These are phyloP conservation scores for Periconia digitata DNA, from an alignment of 2,329 filamentous ascomycete genomes.

Conservation along the genomic window DNA sequence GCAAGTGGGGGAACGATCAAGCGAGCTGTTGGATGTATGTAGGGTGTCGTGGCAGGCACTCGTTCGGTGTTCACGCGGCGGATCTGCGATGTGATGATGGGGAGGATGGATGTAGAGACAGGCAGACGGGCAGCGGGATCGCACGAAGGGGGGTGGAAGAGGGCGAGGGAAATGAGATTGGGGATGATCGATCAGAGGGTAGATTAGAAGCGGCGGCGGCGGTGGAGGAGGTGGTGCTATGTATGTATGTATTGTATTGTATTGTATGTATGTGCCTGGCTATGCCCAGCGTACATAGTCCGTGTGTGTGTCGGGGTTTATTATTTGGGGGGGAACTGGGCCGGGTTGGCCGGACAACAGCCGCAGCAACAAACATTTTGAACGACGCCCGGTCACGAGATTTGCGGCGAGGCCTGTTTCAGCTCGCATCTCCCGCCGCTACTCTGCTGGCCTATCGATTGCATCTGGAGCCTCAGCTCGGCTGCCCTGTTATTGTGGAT, in stretches of 20 bases:
- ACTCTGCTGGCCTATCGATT: not conserved
- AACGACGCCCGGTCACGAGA: not conserved
- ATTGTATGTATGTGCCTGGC: not conserved
- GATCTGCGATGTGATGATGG: constrained; percentile 25
- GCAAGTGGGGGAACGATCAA: constrained; percentile 19
- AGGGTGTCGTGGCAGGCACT: constrained; percentile 10
- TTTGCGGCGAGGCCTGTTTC: not conserved
- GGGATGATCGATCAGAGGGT: no score
- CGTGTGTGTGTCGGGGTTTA: not conserved
- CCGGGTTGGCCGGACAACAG: not conserved
- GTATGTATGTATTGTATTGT: no score
- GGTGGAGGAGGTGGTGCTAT: no score
- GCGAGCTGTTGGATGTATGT: constrained; percentile 25
- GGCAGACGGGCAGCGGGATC: no score
- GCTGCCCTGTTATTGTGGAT: no score
- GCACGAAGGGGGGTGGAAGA: no score
- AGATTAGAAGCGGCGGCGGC: no score
- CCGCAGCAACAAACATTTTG: not conserved
- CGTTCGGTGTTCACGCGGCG: not conserved
- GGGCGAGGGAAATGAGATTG: no score
- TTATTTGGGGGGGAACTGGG: not conserved
- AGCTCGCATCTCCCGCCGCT: not conserved
- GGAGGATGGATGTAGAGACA: constrained; percentile 12
- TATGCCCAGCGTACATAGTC: no score
- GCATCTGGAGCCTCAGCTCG: no score